Base-by-base conservation (phyloP, 1,284 basidiomycete species). In the Rhodotorula sp. region DNA sequence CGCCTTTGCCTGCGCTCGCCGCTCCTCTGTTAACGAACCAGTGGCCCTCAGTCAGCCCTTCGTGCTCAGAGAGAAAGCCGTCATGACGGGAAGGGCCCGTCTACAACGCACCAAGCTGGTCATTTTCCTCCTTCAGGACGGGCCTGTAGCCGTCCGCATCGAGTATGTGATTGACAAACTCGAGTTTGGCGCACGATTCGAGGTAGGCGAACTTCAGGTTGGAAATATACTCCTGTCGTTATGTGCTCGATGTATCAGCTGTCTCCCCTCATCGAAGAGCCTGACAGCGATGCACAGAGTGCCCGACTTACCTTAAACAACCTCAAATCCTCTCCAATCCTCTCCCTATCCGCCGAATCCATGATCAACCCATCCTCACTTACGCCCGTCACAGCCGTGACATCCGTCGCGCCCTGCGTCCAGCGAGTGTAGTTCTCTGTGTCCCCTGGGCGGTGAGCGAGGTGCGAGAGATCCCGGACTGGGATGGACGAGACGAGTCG, bases 151-250 rank as follows among this genome's bases (percentile, higher is more conserved):
- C 40, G 15, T 67, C 64, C 1, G 46, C 51, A 16, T 34, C 34
- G 37, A 68, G 54, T 50, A 74, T 54, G 48, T 74, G 70, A 15
- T 54, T 62, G 34, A 67, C 40, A 40, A 74, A 72, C 30, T 66
- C 66, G 26, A 72, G 64, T 28, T 70, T 68, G 57, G 67, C 69
- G 55, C 68, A 70, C 52, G 71, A 68, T 34, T 74, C 73, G 52
- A 74, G 66, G 60, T 72, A 74, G 30, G 73, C 73, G 37, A 74
- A 72, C 59, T 74, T 74, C 64, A 74, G 68, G 6, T 59, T 64
- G 60, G 73, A 74, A n/a, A 74, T 67, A 11, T 64, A 61, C 20
- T 72, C 68, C 72, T 74, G 62, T 31, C 6, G 54, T 4, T 44
- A 15, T 13, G 13, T 30, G 1, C 26, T 37, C 9, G 20, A 4